Conservation (phyloP, 306 rosid genomes). For the Heteromeles arbutifolia region DNA sequence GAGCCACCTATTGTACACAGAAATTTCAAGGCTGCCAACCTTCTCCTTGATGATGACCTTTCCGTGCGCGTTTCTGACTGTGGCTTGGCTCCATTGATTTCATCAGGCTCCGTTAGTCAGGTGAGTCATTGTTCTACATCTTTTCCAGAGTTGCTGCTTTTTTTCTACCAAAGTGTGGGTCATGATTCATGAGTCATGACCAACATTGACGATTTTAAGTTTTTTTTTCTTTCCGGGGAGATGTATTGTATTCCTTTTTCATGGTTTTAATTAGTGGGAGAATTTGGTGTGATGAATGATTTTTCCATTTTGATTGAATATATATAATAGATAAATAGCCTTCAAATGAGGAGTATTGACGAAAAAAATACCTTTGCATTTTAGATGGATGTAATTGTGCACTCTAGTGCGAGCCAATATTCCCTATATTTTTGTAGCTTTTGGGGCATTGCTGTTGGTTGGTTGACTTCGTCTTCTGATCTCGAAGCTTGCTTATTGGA, state of each 20-base stretch:
- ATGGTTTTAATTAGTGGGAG: not conserved
- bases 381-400: not conserved
- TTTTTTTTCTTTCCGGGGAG: not conserved
- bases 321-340: not conserved
- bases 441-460: not conserved
- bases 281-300: not conserved
- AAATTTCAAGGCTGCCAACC: constrained; percentile 82
- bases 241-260: not conserved
- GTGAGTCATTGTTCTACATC: constrained; percentile 25
- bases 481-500: not conserved
- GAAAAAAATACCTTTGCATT: not conserved
- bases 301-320: not conserved
- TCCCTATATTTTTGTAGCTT: not conserved
- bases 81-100: constrained; percentile 87
- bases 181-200: not conserved
- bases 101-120: constrained; percentile 93
- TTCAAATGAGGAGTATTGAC: not conserved
- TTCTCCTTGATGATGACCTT: constrained; percentile 87
- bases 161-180: too few relatives aligned
- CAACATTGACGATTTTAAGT: not conserved
- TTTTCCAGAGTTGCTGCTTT: not conserved
- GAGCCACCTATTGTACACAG: constrained; percentile 84
- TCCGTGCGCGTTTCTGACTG: constrained; percentile 77
- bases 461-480: not conserved
- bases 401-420: not conserved